These are phyloP conservation scores for Xylariaceae sp. DNA, from an alignment of 2,329 filamentous ascomycete genomes.

Conservation along the genomic window DNA sequence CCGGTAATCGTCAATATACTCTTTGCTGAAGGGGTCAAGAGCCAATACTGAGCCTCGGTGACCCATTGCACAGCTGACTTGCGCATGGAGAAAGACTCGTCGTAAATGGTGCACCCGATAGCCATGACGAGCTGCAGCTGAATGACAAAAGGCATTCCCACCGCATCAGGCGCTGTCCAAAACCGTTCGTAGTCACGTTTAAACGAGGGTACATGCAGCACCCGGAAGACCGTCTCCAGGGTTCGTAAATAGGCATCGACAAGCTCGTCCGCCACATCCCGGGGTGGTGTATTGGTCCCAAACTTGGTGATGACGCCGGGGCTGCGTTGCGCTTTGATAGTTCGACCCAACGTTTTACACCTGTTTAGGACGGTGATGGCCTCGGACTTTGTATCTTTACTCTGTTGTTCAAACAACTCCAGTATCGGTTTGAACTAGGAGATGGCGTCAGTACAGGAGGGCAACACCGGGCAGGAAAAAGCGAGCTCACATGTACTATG, in stretches of 20 bases:
- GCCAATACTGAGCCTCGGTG: slow-evolving; percentile 58
- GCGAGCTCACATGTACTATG: slow-evolving; percentile 46
- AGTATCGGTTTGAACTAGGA: slow-evolving; percentile 34
- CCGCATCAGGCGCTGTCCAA: slow-evolving; percentile 50
- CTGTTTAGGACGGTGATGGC: slow-evolving; percentile 43
- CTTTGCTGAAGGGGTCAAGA: slow-evolving; percentile 55
- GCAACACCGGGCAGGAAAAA: neutral
- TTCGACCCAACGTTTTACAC: slow-evolving; percentile 50
- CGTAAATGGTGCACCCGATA: slow-evolving; percentile 55
- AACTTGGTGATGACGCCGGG: slow-evolving; percentile 46
- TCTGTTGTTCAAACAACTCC: slow-evolving; percentile 33
- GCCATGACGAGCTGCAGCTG: slow-evolving; percentile 61
- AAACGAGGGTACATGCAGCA: slow-evolving; percentile 65
- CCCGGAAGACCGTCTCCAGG: slow-evolving; percentile 61
- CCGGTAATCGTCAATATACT: slow-evolving; percentile 53
- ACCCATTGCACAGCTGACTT: slow-evolving; percentile 55
- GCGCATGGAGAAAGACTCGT: slow-evolving; percentile 52
- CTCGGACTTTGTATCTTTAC: slow-evolving; percentile 38
- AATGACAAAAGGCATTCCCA: slow-evolving; percentile 54
- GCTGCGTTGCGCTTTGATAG: slow-evolving; percentile 49
- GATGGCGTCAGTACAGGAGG: neutral
- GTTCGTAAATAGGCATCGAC: slow-evolving; percentile 60
- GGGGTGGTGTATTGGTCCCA: slow-evolving; percentile 47
- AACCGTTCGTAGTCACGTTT: slow-evolving; percentile 57
- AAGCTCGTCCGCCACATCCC: slow-evolving; percentile 54